A percentile compares a stretch with the other conserved stretches of the same genome.
Conservation (phyloP, 768 basidiomycete genomes). For the Leccinum ochraceum region DNA sequence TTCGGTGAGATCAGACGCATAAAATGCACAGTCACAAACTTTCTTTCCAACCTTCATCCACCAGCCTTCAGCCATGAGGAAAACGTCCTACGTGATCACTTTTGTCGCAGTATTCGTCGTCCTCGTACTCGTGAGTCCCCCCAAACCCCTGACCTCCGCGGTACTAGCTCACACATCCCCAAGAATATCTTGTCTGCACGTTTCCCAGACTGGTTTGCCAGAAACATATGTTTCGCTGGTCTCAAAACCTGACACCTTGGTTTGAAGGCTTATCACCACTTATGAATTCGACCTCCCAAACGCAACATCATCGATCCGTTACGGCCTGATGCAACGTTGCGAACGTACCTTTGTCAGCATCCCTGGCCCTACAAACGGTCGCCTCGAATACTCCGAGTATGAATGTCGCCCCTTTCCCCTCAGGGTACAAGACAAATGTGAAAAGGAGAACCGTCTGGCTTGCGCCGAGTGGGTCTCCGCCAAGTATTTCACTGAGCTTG, state of each 20-base stretch:
- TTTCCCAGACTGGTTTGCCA: slow-evolving; percentile 64
- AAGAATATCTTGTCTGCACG: slow-evolving; percentile 60
- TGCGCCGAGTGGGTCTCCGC: slow-evolving; percentile 75
- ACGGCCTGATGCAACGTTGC: slow-evolving; percentile 62
- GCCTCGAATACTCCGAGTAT: slow-evolving; percentile 52
- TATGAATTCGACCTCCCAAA: slow-evolving; percentile 43
- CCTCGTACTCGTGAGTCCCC: slow-evolving; percentile 50
- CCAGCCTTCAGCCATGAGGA: slow-evolving; percentile 49
- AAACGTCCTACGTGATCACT: slow-evolving; percentile 66
- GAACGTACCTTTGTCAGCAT: slow-evolving; percentile 49
- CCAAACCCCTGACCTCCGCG: background rate
- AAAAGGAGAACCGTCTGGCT: slow-evolving; percentile 54
- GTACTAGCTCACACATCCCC: slow-evolving; percentile 1
- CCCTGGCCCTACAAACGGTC: slow-evolving; percentile 45
- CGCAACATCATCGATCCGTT: slow-evolving; percentile 50
- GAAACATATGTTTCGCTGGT: slow-evolving; percentile 18
- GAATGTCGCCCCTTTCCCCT: slow-evolving; percentile 68
- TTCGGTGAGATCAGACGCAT: background rate
- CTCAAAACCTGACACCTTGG: slow-evolving; percentile 24
- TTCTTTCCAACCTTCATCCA: background rate
- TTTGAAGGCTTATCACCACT: slow-evolving; percentile 43
- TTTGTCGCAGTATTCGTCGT: slow-evolving; percentile 55
- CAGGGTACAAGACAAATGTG: slow-evolving; percentile 47
- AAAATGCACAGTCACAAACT: background rate
- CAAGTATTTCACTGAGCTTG: slow-evolving; percentile 62